A percentile compares a stretch with the other conserved stretches of the same genome.
Conservation (phyloP, 2,329 filamentous ascomycete species). For the Epichloe brachyelytri region DNA sequence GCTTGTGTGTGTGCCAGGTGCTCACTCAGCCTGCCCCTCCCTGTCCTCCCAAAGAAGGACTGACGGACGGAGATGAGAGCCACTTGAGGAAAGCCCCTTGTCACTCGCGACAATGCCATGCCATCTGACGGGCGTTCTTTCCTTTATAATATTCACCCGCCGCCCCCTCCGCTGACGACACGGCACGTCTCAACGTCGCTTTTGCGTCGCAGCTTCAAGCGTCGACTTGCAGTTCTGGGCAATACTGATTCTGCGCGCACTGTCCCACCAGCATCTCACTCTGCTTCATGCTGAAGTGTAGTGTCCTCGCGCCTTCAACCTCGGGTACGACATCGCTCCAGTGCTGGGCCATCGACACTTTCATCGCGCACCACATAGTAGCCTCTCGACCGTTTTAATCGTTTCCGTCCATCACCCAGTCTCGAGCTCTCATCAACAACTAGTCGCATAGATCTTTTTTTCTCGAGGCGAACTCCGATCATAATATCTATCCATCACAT, state of each 20-base stretch:
- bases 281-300: too few species aligned
- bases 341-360: neutral
- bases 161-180: slow-evolving; percentile 2
- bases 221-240: neutral
- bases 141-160: slow-evolving; percentile 1
- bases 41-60: neutral
- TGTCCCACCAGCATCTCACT: too few species aligned
- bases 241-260: neutral
- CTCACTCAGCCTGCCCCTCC: neutral
- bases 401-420: neutral
- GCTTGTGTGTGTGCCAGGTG: neutral
- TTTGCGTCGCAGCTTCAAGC: slow-evolving; percentile 3
- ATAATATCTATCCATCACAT: slow-evolving; percentile 17
- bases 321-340: too few species aligned
- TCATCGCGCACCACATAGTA: neutral
- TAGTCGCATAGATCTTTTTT: neutral
- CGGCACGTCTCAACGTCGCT: neutral
- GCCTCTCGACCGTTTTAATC: neutral
- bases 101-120: neutral
- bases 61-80: neutral
- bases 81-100: neutral
- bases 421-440: neutral
- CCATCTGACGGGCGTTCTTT: neutral
- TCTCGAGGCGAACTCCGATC: neutral
- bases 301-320: too few species aligned